Evolutionary conservation across 371 early-diverging fungal species (phyloP), one percentile per base, ranked within the genome.

Genomic region (Blakeslea trispora): DNA sequence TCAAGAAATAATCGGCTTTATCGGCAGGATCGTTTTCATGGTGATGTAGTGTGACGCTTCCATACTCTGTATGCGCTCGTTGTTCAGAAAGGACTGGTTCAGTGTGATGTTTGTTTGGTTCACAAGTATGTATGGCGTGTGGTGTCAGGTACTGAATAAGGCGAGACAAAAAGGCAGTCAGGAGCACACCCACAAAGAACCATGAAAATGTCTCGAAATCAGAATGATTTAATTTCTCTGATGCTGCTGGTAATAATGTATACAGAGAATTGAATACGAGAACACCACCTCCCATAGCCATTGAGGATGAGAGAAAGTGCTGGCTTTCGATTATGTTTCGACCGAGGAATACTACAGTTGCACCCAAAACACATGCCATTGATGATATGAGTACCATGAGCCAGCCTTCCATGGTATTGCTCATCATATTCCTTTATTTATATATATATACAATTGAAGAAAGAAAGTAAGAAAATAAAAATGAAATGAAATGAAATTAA

Each of bases 261-360:
- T 61, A 69, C 1, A 65, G 52, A 15, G 66, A 61, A 46, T 66
- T 65, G 37, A 62, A 69, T 0, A 64, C 45, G 9, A 69, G 43
- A 2, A 66, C 69, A 0, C 69, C 69, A 6, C 62, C 66, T 8
- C 66, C 69, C 21, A 69, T 21, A 32, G 66, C 48, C 66, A 69
- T 59, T 5, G 63, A 65, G 1, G 57, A 53, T 11, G 63, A 61
- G 3, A 65, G 39, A 19, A 69, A 69, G 13, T 42, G 32, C 34
- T 61, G 55, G 45, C 50, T 65, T 19, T 59, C 61, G 8, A 62
- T 39, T 4, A 40, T 34, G 13, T 40, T 48, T 35, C 45, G 39
- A 19, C 56, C 52, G 11, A 69, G 45, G 45, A 66, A 59, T 0
- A 69, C 63, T 14, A 69, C 43, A 23, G 59, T 46, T 10, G 69